Evolutionary conservation across 257 asterid species (phyloP), one percentile per base, ranked within the genome.

Genomic region (Anisodus acutangulus): DNA sequence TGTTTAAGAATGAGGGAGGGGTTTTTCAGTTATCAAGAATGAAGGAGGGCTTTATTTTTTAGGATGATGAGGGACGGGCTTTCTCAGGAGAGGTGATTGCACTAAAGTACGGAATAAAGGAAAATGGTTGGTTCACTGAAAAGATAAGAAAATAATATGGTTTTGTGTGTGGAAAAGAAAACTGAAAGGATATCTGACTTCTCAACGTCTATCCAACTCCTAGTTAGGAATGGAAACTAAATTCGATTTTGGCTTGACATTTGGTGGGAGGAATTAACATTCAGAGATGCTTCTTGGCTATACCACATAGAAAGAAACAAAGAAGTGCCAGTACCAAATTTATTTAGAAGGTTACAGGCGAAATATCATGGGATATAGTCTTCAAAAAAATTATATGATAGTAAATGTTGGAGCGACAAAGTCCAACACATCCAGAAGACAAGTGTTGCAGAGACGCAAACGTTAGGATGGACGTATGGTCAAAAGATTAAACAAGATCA

Each of bases 341-440:
- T 17, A 31, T 9, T 41, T 70, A 70, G 55, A 70, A 41, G 55
- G 79, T 45, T 70, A 4, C 31, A 70, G 55, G 45, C 59, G 59
- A 22, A 70, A 70, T 70, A 70, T 43, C 37, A 70, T 17, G 13
- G 79, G 79, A 70, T 70, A 8, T 45, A 70, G 37, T 17, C 35
- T 4, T 70, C 16, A 70, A 70, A 41, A 7, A 45, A 43, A 11
- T 8, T 19, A 70, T 17, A 70, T 17, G 55, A n/a, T 70, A 49
- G 57, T 17, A n/a, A 70, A 43, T 41, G 54, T 70, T 43, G 79
- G 55, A 26, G 35, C 10, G 79, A 43, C 4, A 70, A 41, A 70
- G 53, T n/a, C 26, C n/a, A 69, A 41, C 79, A 70, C 17, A 70
- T 70, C 26, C 35, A 70, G 55, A 70, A 70, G 57, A 70, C 43